Conservation (phyloP, 2,329 filamentous ascomycete genomes). For the Trichoderma guizhouense region DNA sequence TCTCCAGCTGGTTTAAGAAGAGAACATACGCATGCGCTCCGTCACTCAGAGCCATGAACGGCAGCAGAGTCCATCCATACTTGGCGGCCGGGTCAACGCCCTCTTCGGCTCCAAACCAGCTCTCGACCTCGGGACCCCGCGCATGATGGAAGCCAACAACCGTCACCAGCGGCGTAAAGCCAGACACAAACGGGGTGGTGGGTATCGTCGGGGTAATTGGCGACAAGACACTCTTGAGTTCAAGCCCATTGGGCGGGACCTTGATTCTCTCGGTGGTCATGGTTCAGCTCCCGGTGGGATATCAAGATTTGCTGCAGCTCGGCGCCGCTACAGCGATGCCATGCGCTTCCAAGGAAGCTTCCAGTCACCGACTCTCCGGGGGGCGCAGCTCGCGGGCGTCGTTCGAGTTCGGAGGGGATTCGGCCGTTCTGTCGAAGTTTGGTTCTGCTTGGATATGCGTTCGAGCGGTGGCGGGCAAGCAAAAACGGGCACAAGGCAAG, state of each 20-base stretch:
- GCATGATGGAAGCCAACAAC: slow-evolving; percentile 85
- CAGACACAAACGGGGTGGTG: slow-evolving; percentile 30
- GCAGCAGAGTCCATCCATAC: slow-evolving; percentile 86
- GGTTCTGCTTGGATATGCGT: background rate
- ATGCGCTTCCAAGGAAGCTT: slow-evolving; percentile 23
- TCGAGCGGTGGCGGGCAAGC: background rate
- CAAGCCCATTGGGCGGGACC: slow-evolving; percentile 24
- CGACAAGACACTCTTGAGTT: slow-evolving; percentile 31
- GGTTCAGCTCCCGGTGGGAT: slow-evolving; percentile 10
- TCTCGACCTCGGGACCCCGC: slow-evolving; percentile 86
- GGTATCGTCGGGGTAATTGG: slow-evolving; percentile 32
- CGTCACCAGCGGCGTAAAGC: slow-evolving; percentile 67
- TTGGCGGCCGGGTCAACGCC: slow-evolving; percentile 74
- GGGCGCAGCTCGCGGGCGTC: background rate
- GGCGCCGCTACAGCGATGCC: slow-evolving; percentile 22
- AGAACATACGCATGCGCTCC: slow-evolving; percentile 81
- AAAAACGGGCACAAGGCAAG: background rate
- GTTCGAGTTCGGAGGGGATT: background rate
- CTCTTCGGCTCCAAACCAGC: slow-evolving; percentile 77
- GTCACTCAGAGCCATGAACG: slow-evolving; percentile 96
- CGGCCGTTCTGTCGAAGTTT: background rate
- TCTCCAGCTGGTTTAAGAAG: background rate
- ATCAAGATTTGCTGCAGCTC: slow-evolving; percentile 17
- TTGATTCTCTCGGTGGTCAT: slow-evolving; percentile 32
- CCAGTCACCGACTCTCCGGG: background rate